Base-by-base conservation (phyloP, 768 basidiomycete genomes). In the Amanita muscaria region DNA sequence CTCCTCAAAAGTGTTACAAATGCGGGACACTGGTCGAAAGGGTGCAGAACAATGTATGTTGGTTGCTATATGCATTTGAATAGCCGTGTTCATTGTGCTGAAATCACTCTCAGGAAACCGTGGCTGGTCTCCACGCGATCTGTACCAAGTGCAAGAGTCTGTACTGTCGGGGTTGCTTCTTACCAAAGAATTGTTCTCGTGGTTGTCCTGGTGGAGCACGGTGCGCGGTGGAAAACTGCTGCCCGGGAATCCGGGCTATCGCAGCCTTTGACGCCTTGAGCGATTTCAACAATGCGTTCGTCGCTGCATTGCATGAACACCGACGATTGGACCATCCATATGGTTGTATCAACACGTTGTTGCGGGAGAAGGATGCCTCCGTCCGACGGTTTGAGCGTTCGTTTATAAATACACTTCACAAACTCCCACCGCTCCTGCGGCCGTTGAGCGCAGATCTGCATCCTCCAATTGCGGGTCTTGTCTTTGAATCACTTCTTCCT, bases 101-200 rank as follows among this genome's bases (percentile, higher is more conserved):
- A 42, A n/a, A 6, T 35, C 18, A 22, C 6, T 23, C 31, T 33
- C 18, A 47, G 46, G 21, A 41, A 42, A 32, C 29, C 34, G 32
- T 46, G 16, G 9, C 30, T 37, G 44, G 44, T 30, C 49, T 64
- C 9, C 65, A 64, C 50, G 33, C 59, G 30, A 47, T 51, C n/a
- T 62, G 63, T 46, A 11, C 53, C 2, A 50, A 41, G 6, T 67
- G 66, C 47, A 41, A 48, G 2, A 55, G 59, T 10, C 53, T 42
- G 1, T 57, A 62, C 36, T 67, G 66, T 44, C 60, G 64, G 9
- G 66, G 64, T 31, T 67, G 66, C 38, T 60, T 61, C 16, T 27
- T 54, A 6, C 48, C 48, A 12, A 54, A 56, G 3, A 24, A 36
- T n/a, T 58, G 59, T 49, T 44, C 51, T 24, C 45, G 39, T 44